Evolutionary conservation across 2,329 filamentous ascomycete species (phyloP), one percentile per base, ranked within the genome.

Genomic region (Paecilomyces sp.): DNA sequence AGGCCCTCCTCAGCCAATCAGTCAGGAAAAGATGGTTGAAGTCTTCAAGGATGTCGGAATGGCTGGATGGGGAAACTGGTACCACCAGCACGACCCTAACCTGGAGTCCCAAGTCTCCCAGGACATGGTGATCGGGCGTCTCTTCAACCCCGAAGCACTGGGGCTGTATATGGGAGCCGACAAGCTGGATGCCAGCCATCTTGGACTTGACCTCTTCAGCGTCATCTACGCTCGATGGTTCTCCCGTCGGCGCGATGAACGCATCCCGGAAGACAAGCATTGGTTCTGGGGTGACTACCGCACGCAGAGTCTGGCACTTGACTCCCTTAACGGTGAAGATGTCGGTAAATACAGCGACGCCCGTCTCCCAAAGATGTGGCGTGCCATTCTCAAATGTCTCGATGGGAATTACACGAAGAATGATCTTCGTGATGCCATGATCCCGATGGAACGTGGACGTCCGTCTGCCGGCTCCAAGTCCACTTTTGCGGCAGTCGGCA

Each of bases 201-300:
- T 84, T 0, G 72, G 74, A 12, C 69, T 73, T 9, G 84, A 85
- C n/a, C 65, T 82, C 0, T 65, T 71, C 12, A 77, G 79, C 1
- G 70, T 83, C 0, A 55, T 76, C 0, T 71, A 74, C n/a, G 82
- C 77, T 0, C 77, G 84, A 1, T 64, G 68, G 0, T 85, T 78
- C 65, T 78, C 81, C 1, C 65, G 69, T 0, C 62, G 73, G 12
- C 71, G 77, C 15, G 82, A 87, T 60, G 62, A 72, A 0, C 81
- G 83, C 2, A 82, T 86, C 30, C 66, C 71, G 0, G 57, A 66
- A 1, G 76, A 73, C 13, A 75, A 78, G 28, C 70, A 72, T 0
- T 87, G 83, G 83, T 84, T 81, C 67, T 85, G 82, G 80, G 83
- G 78, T 0, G 83, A 87, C 57, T 76, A 75, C 24, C 77, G 85